Base-by-base conservation (phyloP, 495 filamentous ascomycete species). In the Podospora comata region DNA sequence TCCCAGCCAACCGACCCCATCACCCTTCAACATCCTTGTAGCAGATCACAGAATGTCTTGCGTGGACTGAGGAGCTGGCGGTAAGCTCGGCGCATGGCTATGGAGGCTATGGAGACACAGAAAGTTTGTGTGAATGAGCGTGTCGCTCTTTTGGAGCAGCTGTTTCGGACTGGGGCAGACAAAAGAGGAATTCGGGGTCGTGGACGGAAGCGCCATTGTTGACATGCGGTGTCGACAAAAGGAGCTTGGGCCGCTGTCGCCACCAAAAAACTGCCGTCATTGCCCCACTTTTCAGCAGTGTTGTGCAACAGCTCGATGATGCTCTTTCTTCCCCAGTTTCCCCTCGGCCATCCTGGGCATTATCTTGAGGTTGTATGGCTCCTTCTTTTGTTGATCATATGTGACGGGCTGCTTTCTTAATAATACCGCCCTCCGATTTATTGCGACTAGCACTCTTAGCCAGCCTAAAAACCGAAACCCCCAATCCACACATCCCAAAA, bases 241-340 rank as follows among this genome's bases (percentile, higher is more conserved):
- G 66, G 13, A 62, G 63, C 62, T 62, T 62, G 63, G 56, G 63
- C 39, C 23, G 32, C 23, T 4, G 9, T 28, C 54, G 20, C 4
- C 11, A 65, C 27, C 69, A 65, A 67, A 67, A 60, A 16, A 2
- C 27, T 70, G 16, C 65, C 72, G 72, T 74, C 72, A 74, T 71
- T 34, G 70, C 56, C 70, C 72, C 72, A 69, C 72, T 55, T 72
- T 67, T 69, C 7, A 4, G 59, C 28, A 56, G 60, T 72, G 64
- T 64, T 65, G 57, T 32, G 64, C 58, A 5, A 60, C 56, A 70
- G 69, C 69, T 27, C 65, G 64, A 72, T 72, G 61, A 68, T 70
- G 70, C 65, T 65, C 60, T 68, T 67, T 34, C 62, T 63, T 60
- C 64, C 62, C 62, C 63, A 58, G 44, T 23, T 23, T 23, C 23